A percentile compares a stretch with the other conserved stretches of the same genome.
Conservation (phyloP, 345 rosid species). For the Arabidopsis suecica region DNA sequence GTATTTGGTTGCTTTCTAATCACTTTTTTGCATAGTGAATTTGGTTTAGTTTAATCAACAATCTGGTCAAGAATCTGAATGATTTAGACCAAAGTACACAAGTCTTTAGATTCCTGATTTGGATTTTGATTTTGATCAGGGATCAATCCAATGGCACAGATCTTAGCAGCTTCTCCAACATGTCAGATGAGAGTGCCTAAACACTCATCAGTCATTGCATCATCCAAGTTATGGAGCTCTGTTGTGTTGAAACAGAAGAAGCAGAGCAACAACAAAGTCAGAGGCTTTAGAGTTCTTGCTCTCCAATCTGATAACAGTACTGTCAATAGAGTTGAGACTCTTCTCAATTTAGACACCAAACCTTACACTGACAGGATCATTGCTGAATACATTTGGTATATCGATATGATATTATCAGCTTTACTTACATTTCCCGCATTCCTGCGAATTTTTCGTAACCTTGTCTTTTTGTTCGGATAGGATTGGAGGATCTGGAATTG, state of each 20-base stretch:
- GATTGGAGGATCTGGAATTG: slow-evolving; percentile 94
- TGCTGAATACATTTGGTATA: slow-evolving; percentile 96
- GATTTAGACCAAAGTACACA: slow-evolving; percentile 6
- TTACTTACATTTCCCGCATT: neutral
- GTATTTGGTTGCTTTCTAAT: neutral
- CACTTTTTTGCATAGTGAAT: slow-evolving; percentile 2
- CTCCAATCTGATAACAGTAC: slow-evolving; percentile 70
- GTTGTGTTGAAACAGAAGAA: slow-evolving; percentile 71
- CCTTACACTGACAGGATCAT: slow-evolving; percentile 85
- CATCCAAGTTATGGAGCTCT: slow-evolving; percentile 70
- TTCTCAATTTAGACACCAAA: slow-evolving; percentile 82
- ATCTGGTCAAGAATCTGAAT: slow-evolving; percentile 31
- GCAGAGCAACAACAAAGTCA: slow-evolving; percentile 54
- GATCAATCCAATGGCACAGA: slow-evolving; percentile 72
- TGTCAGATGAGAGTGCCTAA: slow-evolving; percentile 78
- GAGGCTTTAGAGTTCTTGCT: slow-evolving; percentile 64
- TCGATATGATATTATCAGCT: neutral
- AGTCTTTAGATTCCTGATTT: slow-evolving; percentile 1
- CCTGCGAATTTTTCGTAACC: neutral
- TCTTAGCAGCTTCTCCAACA: slow-evolving; percentile 75
- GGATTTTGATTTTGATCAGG: slow-evolving; percentile 38
- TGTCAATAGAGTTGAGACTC: slow-evolving; percentile 72
- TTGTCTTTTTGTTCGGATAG: slow-evolving; percentile 47
- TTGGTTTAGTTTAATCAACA: slow-evolving; percentile 27
- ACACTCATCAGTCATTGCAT: slow-evolving; percentile 53